Percentiles rank a stretch among this genome's conserved stretches.
phyloP scores from a whole-genome alignment of 2,329 filamentous ascomycete genomes.

The Sporothrix sp. region DNA sequence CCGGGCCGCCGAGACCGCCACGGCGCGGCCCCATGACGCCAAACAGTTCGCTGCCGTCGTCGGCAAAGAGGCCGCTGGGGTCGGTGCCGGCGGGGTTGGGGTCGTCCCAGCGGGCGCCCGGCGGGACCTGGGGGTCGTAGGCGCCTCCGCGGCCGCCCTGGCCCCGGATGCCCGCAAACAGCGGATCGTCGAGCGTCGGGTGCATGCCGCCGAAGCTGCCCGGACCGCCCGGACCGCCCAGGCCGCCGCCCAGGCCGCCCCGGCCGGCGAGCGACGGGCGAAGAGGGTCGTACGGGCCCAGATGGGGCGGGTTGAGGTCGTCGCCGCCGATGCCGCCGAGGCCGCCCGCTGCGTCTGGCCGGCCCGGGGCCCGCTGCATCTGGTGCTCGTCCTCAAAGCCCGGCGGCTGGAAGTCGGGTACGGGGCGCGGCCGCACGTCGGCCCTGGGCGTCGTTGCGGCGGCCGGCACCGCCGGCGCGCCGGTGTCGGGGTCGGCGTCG shows the following conservation, averaged over 20 bases:
- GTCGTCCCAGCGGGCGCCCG: slow-evolving; percentile 90
- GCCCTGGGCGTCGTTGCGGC: no score
- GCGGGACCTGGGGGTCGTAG: slow-evolving; percentile 61
- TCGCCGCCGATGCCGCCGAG: slow-evolving; percentile 30
- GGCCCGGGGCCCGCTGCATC: slow-evolving; percentile 50
- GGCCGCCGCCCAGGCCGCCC: slow-evolving; percentile 37
- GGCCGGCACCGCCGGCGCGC: no score
- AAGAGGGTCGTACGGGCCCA: slow-evolving; percentile 79
- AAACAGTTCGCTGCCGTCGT: slow-evolving; percentile 28
- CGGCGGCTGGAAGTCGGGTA: slow-evolving; percentile 70
- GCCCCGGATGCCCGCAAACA: slow-evolving; percentile 56
- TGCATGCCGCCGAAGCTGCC: slow-evolving; percentile 74
- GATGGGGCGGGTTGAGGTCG: slow-evolving; percentile 76
- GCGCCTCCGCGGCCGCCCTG: slow-evolving; percentile 32
- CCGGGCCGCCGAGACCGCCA: not conserved
- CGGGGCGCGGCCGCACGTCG: no score
- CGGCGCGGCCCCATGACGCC: slow-evolving; percentile 6
- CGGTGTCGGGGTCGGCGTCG: no score
- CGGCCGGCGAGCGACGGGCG: slow-evolving; percentile 55
- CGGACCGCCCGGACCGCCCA: not conserved
- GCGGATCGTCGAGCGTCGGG: slow-evolving; percentile 84
- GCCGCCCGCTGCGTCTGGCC: no score
- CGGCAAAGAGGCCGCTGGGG: slow-evolving; percentile 53
- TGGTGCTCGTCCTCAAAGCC: slow-evolving; percentile 92
- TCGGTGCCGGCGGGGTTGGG: slow-evolving; percentile 34